These are phyloP conservation scores for Immersiporthe knoxdaviesiana DNA, from an alignment of 2,329 filamentous ascomycete genomes.

Conservation along the genomic window DNA sequence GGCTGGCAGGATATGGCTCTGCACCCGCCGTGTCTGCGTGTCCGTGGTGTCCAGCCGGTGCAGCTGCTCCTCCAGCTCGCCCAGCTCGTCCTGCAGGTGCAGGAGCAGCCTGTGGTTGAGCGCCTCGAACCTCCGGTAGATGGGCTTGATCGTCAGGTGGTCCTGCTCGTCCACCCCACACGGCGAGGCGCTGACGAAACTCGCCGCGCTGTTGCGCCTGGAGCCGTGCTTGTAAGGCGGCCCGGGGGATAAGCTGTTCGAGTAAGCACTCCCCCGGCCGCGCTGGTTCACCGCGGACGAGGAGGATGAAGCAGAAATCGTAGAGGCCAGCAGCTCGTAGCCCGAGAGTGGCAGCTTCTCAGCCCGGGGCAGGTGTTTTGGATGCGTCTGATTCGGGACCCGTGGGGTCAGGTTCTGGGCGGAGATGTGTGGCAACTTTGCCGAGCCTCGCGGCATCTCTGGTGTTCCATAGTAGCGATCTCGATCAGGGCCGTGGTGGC, in stretches of 20 bases:
- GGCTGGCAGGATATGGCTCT: conserved; percentile 55
- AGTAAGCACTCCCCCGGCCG: conserved; percentile 27
- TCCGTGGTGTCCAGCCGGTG: conserved; percentile 66
- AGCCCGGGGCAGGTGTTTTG: conserved; percentile 43
- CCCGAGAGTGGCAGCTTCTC: conserved; percentile 55
- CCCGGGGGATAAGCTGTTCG: conserved; percentile 30
- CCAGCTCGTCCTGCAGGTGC: conserved; percentile 83
- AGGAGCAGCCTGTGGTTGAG: conserved; percentile 82
- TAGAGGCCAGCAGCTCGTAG: conserved; percentile 65
- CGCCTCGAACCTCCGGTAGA: conserved; percentile 82
- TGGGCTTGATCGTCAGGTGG: conserved; percentile 50
- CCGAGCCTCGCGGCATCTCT: conserved; percentile 47
- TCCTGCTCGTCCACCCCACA: conserved; percentile 32
- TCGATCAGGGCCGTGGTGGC: conserved; percentile 24
- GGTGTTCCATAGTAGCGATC: conserved; percentile 47
- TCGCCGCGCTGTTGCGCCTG: conserved; percentile 19
- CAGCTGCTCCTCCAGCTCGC: conserved; percentile 79
- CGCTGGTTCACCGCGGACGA: conserved; percentile 4
- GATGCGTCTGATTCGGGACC: conserved; percentile 38
- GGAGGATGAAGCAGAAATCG: conserved; percentile 48
- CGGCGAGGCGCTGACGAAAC: conserved; percentile 18
- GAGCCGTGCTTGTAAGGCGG: conserved; percentile 1
- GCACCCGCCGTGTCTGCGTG: conserved; percentile 49
- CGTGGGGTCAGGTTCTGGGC: conserved; percentile 44
- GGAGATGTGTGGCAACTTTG: conserved; percentile 43